phyloP scores from a whole-genome alignment of 768 basidiomycete species.

The Lactifluus volemus region DNA sequence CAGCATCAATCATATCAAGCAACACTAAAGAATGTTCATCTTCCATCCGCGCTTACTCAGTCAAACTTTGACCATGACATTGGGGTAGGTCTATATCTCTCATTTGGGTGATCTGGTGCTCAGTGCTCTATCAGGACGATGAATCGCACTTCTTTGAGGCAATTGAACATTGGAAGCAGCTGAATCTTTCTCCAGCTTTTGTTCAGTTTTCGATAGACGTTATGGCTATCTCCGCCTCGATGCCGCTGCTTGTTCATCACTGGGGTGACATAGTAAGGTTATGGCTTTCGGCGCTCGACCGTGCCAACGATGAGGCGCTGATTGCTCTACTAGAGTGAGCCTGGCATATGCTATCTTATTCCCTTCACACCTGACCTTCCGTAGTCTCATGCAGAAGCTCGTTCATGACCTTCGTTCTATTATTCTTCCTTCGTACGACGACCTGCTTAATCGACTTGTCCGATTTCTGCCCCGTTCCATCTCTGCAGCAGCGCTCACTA shows the following conservation, averaged over 20 bases:
- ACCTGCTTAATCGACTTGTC: conserved; percentile 48
- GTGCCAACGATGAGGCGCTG: conserved; percentile 64
- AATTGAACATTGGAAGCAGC: conserved; percentile 66
- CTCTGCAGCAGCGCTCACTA: conserved; percentile 49
- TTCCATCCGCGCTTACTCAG: conserved; percentile 53
- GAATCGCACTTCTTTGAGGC: conserved; percentile 72
- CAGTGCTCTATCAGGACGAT: conserved; percentile 43
- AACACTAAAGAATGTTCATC: conserved; percentile 59
- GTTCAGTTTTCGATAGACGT: conserved; percentile 56
- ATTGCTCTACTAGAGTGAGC: conserved; percentile 70
- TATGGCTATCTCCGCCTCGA: conserved; percentile 55
- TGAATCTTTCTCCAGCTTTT: conserved; percentile 73
- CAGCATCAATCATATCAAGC: conserved; percentile 71
- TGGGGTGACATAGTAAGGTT: conserved; percentile 58
- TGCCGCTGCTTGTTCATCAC: conserved; percentile 76
- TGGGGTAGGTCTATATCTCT: conserved; percentile 29
- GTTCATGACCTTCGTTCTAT: conserved; percentile 76
- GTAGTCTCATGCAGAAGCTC: conserved; percentile 69
- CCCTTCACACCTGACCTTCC: conserved; percentile 16
- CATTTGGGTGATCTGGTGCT: not conserved
- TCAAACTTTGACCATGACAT: conserved; percentile 51
- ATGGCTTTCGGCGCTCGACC: conserved; percentile 52
- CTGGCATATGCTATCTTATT: not conserved
- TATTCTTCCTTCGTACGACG: conserved; percentile 50
- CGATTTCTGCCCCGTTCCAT: conserved; percentile 49